These are phyloP conservation scores for Theileria parva DNA, from an alignment of 169 alveolate species.

Conservation along the genomic window DNA sequence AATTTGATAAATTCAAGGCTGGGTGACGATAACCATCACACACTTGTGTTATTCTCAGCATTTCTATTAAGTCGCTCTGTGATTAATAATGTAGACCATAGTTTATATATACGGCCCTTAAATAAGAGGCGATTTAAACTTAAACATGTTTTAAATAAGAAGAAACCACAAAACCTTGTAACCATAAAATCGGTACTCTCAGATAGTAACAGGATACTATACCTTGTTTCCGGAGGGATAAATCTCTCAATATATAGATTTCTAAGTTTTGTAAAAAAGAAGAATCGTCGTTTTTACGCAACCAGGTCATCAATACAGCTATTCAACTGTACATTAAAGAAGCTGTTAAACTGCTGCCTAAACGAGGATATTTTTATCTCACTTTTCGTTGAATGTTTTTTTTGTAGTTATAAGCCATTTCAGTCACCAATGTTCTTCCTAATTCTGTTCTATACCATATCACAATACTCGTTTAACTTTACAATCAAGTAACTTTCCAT, in stretches of 20 bases:
- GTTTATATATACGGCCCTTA: not conserved
- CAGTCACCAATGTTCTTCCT: constrained; percentile 21
- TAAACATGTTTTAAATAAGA: not conserved
- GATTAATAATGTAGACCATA: not conserved
- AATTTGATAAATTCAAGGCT: constrained; percentile 25
- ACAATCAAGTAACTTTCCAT: constrained; percentile 24
- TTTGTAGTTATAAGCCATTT: constrained; percentile 42
- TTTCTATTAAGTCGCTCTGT: constrained; percentile 9
- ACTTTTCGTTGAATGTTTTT: constrained; percentile 52
- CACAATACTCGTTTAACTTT: constrained; percentile 49
- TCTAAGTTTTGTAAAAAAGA: not conserved
- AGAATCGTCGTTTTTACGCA: not conserved
- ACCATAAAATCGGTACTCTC: not conserved
- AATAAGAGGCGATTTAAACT: not conserved
- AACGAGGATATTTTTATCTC: constrained; percentile 43
- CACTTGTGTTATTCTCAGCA: constrained; percentile 14
- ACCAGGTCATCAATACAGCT: not conserved
- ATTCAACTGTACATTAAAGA: not conserved
- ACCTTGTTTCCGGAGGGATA: not conserved
- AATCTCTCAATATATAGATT: constrained; percentile 7
- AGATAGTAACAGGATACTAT: constrained; percentile 4
- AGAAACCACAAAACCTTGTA: not conserved
- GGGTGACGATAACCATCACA: constrained; percentile 18
- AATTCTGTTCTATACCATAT: constrained; percentile 14
- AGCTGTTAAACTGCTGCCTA: constrained; percentile 34